These are phyloP conservation scores for Rutstroemia sydowiana DNA, from an alignment of 2,329 filamentous ascomycete genomes.

Conservation along the genomic window DNA sequence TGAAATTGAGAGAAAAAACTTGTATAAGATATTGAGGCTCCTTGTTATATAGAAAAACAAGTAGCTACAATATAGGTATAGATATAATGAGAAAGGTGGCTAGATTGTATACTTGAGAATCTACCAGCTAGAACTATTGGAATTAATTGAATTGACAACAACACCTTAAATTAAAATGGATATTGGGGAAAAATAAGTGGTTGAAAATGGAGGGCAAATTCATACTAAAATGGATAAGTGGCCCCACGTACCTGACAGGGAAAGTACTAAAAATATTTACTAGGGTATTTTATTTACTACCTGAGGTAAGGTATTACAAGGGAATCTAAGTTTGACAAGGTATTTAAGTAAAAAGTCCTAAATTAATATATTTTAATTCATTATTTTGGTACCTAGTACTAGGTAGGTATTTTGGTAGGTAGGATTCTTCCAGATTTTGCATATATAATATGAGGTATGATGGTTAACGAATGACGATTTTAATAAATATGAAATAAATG, in stretches of 20 bases:
- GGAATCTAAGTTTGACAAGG: too few species aligned
- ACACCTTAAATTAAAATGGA: neutral
- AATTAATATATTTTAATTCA: too few species aligned
- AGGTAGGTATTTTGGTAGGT: too few species aligned
- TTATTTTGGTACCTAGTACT: too few species aligned
- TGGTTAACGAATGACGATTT: too few species aligned
- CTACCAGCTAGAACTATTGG: too few species aligned
- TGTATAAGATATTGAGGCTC: neutral
- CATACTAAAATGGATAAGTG: neutral
- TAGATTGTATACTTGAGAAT: neutral
- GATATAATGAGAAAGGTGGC: neutral
- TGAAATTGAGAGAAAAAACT: neutral
- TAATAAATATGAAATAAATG: too few species aligned
- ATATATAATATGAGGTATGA: too few species aligned
- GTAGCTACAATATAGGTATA: neutral
- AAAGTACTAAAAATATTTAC: too few species aligned
- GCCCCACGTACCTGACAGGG: neutral
- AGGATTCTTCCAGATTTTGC: too few species aligned
- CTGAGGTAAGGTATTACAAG: neutral
- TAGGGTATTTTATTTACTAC: neutral
- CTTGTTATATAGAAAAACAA: neutral
- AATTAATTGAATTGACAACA: neutral
- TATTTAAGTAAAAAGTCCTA: too few species aligned
- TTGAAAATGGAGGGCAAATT: neutral
- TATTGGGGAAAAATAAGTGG: neutral